Evolutionary conservation across 805 yeast species (phyloP), one percentile per base, ranked within the genome.

Genomic region (Spathaspora gorwiae): DNA sequence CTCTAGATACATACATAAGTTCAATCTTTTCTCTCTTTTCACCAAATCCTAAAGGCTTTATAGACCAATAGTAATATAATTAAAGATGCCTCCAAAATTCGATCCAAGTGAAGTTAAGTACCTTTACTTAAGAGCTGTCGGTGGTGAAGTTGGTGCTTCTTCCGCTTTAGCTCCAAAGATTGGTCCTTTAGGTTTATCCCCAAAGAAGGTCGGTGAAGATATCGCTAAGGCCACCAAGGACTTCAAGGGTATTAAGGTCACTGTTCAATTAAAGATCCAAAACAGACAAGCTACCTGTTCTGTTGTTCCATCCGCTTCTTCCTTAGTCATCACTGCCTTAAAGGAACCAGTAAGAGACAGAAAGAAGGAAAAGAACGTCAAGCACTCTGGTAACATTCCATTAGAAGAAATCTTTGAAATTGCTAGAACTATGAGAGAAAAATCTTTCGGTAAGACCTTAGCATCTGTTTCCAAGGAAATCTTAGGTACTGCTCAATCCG

Each of bases 171-270:
- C 99, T 65, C 99, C 99, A 75, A 94, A 94, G 92, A 94, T 94
- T 72, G 99, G 99, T 88, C 99, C 99, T 65, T 88, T 94, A 73
- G 99, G 99, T 90, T 82, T 94, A 66, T 90, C 97, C 55, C 97
- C 99, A 81, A 94, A 92, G 95, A 92, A 94, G 86, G 97, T 94
- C 72, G 99, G 99, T 90, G 99, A 94, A 80, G 99, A 94, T 75
- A 94, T 94, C 68, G 99, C 99, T 75, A 94, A 94, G 86, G 99
- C 99, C 75, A 92, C 99, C 80, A 86, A 87, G 80, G 83, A 85
- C 72, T 92, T 83, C 95, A 94, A 94, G 81, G 99, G 99, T 83
- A 92, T 94, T 70, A 88, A 92, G 78, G 98, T 94, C 70, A 94
- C 99, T 61, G 98, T 94, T 57, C 96, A 90, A 81, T 84, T 94